These are phyloP conservation scores for Rhizopogon rudus DNA, from an alignment of 768 basidiomycete genomes.

Conservation along the genomic window DNA sequence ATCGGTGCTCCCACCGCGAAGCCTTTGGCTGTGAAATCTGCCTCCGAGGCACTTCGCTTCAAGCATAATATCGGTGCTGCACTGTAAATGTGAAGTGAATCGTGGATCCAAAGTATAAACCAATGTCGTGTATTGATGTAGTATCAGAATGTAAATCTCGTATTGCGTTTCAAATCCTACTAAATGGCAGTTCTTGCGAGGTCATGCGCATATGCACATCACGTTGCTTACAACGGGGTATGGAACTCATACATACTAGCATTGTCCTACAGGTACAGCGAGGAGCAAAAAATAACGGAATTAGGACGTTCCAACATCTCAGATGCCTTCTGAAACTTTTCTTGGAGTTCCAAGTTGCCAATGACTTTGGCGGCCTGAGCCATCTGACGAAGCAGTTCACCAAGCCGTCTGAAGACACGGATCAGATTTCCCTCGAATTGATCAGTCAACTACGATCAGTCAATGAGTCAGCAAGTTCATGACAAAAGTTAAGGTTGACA, in stretches of 20 bases:
- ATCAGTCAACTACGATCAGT: slow-evolving; percentile 71
- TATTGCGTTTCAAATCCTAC: not conserved
- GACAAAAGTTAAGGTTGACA: not conserved
- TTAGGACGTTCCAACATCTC: slow-evolving; percentile 94
- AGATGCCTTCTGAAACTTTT: slow-evolving; percentile 88
- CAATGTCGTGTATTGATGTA: not conserved
- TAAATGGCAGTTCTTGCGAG: no score
- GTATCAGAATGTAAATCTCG: not conserved
- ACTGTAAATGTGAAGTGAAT: not conserved
- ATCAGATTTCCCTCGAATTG: slow-evolving; percentile 97
- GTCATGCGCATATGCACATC: no score
- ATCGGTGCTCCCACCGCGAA: slow-evolving; percentile 53
- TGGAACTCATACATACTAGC: no score
- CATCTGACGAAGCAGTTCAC: slow-evolving; percentile 96
- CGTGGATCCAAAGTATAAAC: not conserved
- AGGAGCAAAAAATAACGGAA: slow-evolving; percentile 90
- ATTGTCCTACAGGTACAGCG: slow-evolving; percentile 59
- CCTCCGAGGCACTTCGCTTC: slow-evolving; percentile 52
- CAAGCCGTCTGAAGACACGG: slow-evolving; percentile 90
- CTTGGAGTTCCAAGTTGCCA: slow-evolving; percentile 88
- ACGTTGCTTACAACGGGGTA: no score
- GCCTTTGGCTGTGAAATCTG: slow-evolving; percentile 60
- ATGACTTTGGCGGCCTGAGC: slow-evolving; percentile 93
- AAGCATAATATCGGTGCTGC: slow-evolving; percentile 16
- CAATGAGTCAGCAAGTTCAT: not conserved